phyloP scores from a whole-genome alignment of 345 rosid species.

The Alliaria petiolata region DNA sequence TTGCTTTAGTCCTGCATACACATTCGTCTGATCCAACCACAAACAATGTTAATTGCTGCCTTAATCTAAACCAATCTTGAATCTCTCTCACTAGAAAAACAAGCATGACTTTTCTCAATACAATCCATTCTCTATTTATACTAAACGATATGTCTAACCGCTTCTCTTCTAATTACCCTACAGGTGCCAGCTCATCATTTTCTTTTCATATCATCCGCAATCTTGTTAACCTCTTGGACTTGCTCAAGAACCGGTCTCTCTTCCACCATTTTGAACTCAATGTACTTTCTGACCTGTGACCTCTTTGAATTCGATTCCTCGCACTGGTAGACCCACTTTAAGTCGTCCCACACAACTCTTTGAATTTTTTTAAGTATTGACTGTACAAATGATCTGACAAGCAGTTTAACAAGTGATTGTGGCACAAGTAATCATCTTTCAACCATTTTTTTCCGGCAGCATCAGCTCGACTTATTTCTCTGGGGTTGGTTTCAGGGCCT shows the following conservation, averaged over 20 bases:
- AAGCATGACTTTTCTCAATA: no score
- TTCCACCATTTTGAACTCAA: slow-evolving; percentile 66
- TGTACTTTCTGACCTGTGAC: slow-evolving; percentile 65
- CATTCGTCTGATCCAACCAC: slow-evolving; percentile 46
- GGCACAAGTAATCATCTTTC: slow-evolving; percentile 65
- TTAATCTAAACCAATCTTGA: neutral
- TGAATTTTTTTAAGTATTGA: slow-evolving; percentile 46
- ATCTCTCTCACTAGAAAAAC: no score
- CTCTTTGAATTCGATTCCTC: slow-evolving; percentile 64
- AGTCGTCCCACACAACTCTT: slow-evolving; percentile 79
- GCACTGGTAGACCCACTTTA: slow-evolving; percentile 56
- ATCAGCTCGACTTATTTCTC: slow-evolving; percentile 36
- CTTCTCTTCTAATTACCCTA: no score
- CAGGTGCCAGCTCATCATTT: no score
- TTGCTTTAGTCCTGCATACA: slow-evolving; percentile 67
- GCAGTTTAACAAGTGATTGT: slow-evolving; percentile 53
- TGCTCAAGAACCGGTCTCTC: slow-evolving; percentile 56
- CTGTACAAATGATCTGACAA: slow-evolving; percentile 64
- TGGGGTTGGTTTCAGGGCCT: slow-evolving; percentile 29
- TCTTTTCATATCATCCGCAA: slow-evolving; percentile 22
- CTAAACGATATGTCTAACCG: no score
- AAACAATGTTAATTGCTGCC: neutral
- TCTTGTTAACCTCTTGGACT: slow-evolving; percentile 56
- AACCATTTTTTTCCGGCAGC: slow-evolving; percentile 50
- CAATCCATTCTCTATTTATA: no score